Conservation (phyloP, 208 protist species). For the Trypanosoma mega region DNA sequence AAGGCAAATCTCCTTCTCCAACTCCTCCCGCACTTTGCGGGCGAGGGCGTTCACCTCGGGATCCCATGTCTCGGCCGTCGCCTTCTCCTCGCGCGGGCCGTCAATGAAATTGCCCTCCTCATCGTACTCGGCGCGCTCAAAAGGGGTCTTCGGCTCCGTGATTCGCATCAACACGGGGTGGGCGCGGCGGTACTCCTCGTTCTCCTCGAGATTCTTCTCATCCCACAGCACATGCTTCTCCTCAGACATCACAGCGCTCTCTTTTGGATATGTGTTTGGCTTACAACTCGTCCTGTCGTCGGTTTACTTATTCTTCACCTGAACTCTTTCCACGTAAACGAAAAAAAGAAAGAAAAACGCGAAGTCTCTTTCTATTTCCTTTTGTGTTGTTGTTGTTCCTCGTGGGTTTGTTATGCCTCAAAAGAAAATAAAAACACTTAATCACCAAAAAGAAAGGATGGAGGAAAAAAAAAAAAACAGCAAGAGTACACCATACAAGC, state of each 20-base stretch:
- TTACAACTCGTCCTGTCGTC: slow-evolving; percentile 1
- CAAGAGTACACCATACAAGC: too few relatives aligned
- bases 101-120: slow-evolving; percentile 27
- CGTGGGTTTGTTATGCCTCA: not conserved
- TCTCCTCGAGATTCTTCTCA: slow-evolving; percentile 76
- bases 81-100: not conserved
- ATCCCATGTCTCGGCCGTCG: slow-evolving; percentile 50
- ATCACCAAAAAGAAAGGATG: not conserved
- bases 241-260: slow-evolving; percentile 21
- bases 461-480: slow-evolving; percentile 20
- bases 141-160: slow-evolving; percentile 88
- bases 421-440: not conserved
- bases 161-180: slow-evolving; percentile 88
- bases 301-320: slow-evolving; percentile 1
- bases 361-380: not conserved
- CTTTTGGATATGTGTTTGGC: not conserved
- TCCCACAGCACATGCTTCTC: slow-evolving; percentile 75
- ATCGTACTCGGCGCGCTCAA: slow-evolving; percentile 51
- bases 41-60: slow-evolving; percentile 62
- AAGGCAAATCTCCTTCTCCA: slow-evolving; percentile 22
- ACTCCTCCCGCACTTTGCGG: slow-evolving; percentile 56
- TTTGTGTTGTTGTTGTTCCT: not conserved
- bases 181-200: slow-evolving; percentile 76
- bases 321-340: too few relatives aligned
- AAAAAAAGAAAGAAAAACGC: too few relatives aligned